Percentiles rank a stretch among this genome's conserved stretches.
Conservation (phyloP, 2,329 filamentous ascomycete genomes). For the Fusarium sororula region DNA sequence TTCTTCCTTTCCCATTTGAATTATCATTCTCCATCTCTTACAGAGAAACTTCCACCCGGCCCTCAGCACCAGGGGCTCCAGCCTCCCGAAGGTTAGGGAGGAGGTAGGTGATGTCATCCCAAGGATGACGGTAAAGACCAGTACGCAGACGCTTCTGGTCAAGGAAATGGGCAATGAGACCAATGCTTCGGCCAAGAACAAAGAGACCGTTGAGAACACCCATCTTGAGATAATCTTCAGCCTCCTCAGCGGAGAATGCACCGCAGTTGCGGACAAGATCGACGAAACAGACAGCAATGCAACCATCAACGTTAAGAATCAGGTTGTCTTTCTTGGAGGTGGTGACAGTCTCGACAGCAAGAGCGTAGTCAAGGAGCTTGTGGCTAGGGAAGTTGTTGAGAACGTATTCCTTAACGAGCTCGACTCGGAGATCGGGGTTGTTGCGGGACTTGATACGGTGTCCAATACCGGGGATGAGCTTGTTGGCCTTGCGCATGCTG, state of each 20-base stretch:
- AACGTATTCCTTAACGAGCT: conserved; percentile 99
- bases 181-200: conserved; percentile 95
- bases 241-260: conserved; percentile 94
- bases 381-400: conserved; percentile 96
- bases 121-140: conserved; percentile 98
- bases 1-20: conserved; percentile 39
- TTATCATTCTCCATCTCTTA: conserved; percentile 52
- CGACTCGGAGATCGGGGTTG: conserved; percentile 99
- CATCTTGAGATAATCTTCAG: conserved; percentile 98
- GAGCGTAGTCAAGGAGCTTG: conserved; percentile 98
- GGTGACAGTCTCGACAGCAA: conserved; percentile 97
- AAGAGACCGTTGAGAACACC: conserved; percentile 99
- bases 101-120: conserved; percentile 98
- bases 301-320: conserved; percentile 98
- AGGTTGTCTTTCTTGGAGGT: conserved; percentile 99
- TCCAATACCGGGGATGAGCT: conserved; percentile 98
- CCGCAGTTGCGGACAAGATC: conserved; percentile 97
- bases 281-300: conserved; percentile 98
- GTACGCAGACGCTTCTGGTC: conserved; percentile 99
- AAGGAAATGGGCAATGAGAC: conserved; percentile 99
- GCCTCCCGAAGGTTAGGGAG: conserved; percentile 80
- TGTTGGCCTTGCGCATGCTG: conserved; percentile 99
- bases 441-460: conserved; percentile 99
- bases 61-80: conserved; percentile 78
- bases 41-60: conserved; percentile 89